Base-by-base conservation (phyloP, 164 flowering plant species). In the Tetrastigma voinierianum region DNA sequence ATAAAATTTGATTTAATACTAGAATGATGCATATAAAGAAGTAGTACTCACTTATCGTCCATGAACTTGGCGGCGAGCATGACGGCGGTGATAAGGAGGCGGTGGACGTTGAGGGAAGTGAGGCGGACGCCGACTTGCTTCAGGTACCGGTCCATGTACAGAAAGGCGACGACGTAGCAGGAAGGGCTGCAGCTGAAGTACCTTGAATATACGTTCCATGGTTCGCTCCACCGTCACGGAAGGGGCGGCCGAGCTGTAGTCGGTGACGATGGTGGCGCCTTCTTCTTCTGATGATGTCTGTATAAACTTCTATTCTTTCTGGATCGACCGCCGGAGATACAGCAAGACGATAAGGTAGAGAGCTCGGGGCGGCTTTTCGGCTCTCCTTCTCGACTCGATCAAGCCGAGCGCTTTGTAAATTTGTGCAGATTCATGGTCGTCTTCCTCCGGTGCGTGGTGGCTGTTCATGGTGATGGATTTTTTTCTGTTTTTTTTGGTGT, bases 101-200 rank as follows among this genome's bases (percentile, higher is more conserved):
- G 69, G 52, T 82, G 85, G 20, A 66, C 76, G 21, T 74, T 77
- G 59, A 82, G 72, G 11, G 78, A 65, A 49, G 80, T 77, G 1
- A 80, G 72, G 47, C 12, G n/a, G 48, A 45, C 61, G 49, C 53
- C 71, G 5, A 10, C 64, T 9, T 44, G 20, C 19, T 76, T 70
- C 18, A 74, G 57, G 56, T 81, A 88, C 61, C 88, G 74, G 46
- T 85, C 85, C 1, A 88, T 80, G 64, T 91, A 90, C 23, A 87
- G 73, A 51, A 85, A 84, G 2, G 90, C 93, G 2, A 82, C 75
- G 24, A 85, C 75, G 59, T 77, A 85, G 67, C 95, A 87, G 46
- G 88, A 87, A 3, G 87, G 74, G 73, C 91, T 85, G 76, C 95
- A 89, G 46, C 73, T 74, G 0, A 86, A 78, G 67, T 91, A 91